Evolutionary conservation across 108 stramenopile genomes (phyloP).

Genomic region (Poteriospumella lacustris): DNA sequence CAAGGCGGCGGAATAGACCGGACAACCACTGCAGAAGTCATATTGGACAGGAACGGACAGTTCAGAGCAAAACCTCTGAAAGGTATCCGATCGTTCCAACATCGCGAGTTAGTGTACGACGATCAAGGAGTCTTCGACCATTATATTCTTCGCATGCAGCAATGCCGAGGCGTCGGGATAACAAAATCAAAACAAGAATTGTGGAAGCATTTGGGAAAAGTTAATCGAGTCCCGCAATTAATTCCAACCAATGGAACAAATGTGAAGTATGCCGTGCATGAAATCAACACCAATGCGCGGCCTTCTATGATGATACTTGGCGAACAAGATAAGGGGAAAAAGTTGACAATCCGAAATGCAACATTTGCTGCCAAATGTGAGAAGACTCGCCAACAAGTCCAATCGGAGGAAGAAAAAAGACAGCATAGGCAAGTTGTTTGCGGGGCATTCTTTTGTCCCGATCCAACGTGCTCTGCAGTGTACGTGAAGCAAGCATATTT

Average conservation of each 20-base stretch:
- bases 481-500: background rate
- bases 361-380: background rate
- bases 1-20: constrained; percentile 1
- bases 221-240: background rate
- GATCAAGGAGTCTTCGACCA: background rate
- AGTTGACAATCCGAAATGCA: background rate
- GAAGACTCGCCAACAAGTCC: background rate
- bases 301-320: background rate
- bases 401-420: background rate
- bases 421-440: background rate
- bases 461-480: background rate
- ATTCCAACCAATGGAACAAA: background rate
- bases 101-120: background rate
- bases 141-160: background rate
- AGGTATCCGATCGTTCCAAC: background rate
- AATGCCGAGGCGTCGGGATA: background rate
- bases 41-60: background rate
- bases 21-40: background rate
- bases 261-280: background rate
- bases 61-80: background rate
- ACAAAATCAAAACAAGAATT: background rate
- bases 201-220: background rate
- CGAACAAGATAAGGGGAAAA: background rate
- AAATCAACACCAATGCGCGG: background rate
- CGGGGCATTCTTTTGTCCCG: background rate